These are phyloP conservation scores for Chrysanthemum lavandulifolium DNA, from an alignment of 129 eudicot genomes.

Conservation along the genomic window DNA sequence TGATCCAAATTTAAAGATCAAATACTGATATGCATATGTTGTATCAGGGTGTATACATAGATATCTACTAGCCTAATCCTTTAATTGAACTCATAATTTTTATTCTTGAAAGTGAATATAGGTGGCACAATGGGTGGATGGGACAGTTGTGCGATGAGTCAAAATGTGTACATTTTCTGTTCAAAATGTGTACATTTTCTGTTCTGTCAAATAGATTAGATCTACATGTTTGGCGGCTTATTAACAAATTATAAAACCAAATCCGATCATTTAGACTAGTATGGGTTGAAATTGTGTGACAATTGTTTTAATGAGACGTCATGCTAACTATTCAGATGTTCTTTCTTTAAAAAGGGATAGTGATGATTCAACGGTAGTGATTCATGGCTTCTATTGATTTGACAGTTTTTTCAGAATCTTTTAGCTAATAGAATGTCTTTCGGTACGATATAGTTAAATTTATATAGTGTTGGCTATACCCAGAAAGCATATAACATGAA, in stretches of 20 bases:
- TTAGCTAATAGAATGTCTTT: background rate
- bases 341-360: background rate
- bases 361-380: background rate
- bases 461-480: background rate
- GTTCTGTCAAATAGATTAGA: background rate
- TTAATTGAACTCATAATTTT: background rate
- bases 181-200: background rate
- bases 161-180: no score
- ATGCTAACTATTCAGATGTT: background rate
- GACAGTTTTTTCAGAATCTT: background rate
- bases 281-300: background rate
- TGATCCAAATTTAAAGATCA: background rate
- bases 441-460: background rate
- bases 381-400: background rate
- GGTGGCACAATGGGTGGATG: slow-evolving; percentile 9
- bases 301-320: background rate
- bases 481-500: background rate
- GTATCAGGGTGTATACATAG: background rate
- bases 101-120: background rate
- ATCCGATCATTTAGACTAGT: no score
- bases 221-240: no score
- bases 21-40: background rate
- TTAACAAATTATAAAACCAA: no score
- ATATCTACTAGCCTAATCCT: background rate
- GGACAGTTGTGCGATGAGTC: background rate